Conservation (phyloP, 148 eudicot species). For the Nepenthes mirabilis region DNA sequence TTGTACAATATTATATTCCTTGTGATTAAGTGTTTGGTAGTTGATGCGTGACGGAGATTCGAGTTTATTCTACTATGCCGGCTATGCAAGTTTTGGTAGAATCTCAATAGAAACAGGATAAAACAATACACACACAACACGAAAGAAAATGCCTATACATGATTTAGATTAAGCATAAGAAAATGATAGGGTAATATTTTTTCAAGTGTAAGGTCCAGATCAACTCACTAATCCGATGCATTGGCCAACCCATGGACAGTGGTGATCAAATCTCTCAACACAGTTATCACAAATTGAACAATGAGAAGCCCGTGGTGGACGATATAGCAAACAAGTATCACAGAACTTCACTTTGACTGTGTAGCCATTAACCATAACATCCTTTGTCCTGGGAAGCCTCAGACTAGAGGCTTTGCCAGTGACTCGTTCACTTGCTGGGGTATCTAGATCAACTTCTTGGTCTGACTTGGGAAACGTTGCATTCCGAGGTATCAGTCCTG, state of each 20-base stretch:
- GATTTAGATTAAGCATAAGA: neutral
- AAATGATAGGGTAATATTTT: neutral
- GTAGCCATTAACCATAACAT: constrained; percentile 62
- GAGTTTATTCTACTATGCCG: too few relatives aligned
- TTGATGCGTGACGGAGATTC: too few relatives aligned
- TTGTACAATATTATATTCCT: too few relatives aligned
- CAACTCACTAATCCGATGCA: too few relatives aligned
- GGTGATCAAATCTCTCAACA: constrained; percentile 11
- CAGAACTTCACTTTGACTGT: constrained; percentile 74
- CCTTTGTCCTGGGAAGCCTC: constrained; percentile 60
- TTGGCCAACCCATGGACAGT: too few relatives aligned
- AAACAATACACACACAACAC: too few relatives aligned
- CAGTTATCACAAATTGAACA: constrained; percentile 97
- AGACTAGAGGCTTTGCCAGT: constrained; percentile 2
- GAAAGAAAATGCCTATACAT: too few relatives aligned
- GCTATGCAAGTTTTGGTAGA: too few relatives aligned
- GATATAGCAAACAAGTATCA: constrained; percentile 75
- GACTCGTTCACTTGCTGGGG: neutral
- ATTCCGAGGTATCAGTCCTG: constrained; percentile 10
- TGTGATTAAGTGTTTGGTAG: too few relatives aligned
- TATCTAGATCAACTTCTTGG: neutral
- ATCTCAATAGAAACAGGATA: too few relatives aligned
- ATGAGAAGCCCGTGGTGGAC: constrained; percentile 96
- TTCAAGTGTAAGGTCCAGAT: too few relatives aligned
- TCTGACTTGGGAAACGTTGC: neutral